These are phyloP conservation scores for Penicillium subrubescens DNA, from an alignment of 495 filamentous ascomycete species.

Conservation along the genomic window DNA sequence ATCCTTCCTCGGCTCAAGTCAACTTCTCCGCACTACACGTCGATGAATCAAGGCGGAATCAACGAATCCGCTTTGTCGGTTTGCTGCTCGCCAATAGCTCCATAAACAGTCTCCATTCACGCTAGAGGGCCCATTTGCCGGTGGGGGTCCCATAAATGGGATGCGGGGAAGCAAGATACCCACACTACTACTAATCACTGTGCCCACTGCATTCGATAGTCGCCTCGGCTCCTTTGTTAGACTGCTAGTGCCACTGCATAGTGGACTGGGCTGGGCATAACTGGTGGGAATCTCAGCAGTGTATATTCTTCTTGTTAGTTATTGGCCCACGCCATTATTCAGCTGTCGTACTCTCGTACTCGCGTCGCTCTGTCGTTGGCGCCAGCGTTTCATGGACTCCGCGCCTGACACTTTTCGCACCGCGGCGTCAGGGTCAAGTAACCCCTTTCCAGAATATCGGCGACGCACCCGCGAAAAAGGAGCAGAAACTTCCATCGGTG, in stretches of 20 bases:
- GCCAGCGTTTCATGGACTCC: constrained; percentile 17
- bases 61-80: constrained; percentile 3
- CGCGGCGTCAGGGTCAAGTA: constrained; percentile 8
- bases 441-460: constrained; percentile 41
- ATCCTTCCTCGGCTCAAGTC: background rate
- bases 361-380: constrained; percentile 2
- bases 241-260: background rate
- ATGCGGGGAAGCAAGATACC: constrained; percentile 11
- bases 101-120: background rate
- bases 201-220: background rate
- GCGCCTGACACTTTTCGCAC: constrained; percentile 5
- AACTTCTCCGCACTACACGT: constrained; percentile 1
- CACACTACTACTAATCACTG: background rate
- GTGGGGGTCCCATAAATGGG: background rate
- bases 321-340: background rate
- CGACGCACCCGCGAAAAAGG: constrained; percentile 53
- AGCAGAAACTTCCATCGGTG: constrained; percentile 58
- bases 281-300: background rate
- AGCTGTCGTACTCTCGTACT: constrained; percentile 1
- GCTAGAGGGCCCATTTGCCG: constrained; percentile 2
- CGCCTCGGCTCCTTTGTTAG: constrained; percentile 1
- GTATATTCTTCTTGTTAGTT: background rate
- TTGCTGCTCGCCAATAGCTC: background rate
- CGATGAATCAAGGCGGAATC: background rate
- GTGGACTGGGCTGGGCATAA: constrained; percentile 1